These are phyloP conservation scores for Beta vulgaris DNA, from an alignment of 148 eudicot species.

Conservation along the genomic window DNA sequence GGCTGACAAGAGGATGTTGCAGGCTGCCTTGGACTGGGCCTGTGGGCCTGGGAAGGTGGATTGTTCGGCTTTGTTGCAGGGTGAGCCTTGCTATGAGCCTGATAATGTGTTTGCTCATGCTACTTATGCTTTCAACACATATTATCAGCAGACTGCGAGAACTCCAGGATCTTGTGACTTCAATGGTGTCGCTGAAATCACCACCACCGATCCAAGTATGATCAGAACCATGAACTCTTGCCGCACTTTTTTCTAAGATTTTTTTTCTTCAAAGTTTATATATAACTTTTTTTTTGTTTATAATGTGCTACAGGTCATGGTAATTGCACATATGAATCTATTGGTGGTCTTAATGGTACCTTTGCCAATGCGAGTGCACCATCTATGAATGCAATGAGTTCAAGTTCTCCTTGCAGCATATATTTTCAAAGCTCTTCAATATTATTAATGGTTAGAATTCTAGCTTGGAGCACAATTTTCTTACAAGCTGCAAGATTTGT, in stretches of 20 bases:
- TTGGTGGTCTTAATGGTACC: constrained; percentile 40
- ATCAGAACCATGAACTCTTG: neutral
- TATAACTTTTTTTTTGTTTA: neutral
- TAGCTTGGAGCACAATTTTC: constrained; percentile 28
- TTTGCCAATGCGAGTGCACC: constrained; percentile 49
- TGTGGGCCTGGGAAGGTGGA: constrained; percentile 92
- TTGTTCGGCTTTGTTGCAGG: constrained; percentile 62
- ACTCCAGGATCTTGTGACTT: constrained; percentile 65
- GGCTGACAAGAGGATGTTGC: constrained; percentile 74
- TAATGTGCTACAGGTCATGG: constrained; percentile 58
- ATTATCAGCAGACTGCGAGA: constrained; percentile 60
- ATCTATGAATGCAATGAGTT: constrained; percentile 49
- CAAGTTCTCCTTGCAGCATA: constrained; percentile 26
- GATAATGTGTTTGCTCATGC: constrained; percentile 70
- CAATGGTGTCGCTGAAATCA: constrained; percentile 77
- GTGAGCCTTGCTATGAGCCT: constrained; percentile 76
- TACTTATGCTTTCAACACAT: constrained; percentile 66
- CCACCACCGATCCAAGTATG: constrained; percentile 86
- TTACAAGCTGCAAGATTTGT: constrained; percentile 17
- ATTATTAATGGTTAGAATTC: constrained; percentile 22
- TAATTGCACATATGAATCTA: constrained; percentile 42
- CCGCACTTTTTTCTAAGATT: neutral
- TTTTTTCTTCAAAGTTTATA: no score
- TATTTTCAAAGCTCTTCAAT: constrained; percentile 14
- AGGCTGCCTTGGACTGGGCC: constrained; percentile 95